phyloP scores from a whole-genome alignment of 1,284 basidiomycete species.

The Boletus semigastroideus region DNA sequence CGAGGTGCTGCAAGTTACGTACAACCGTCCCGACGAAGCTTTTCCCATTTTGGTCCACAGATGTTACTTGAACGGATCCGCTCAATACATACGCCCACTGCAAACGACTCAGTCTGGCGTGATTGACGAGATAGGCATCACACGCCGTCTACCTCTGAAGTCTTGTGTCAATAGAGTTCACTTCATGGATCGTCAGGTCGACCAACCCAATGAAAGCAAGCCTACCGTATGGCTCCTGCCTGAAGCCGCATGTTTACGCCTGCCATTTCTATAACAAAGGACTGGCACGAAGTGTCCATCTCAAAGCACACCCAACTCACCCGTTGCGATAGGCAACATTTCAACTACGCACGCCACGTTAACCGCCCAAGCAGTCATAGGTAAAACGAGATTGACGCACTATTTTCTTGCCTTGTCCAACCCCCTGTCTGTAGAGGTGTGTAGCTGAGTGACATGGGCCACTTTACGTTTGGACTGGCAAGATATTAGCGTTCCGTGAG shows the following conservation, averaged over 20 bases:
- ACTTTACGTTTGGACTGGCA: slow-evolving; percentile 44
- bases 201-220: too few species aligned
- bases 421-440: slow-evolving; percentile 53
- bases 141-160: slow-evolving; percentile 43
- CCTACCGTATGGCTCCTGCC: slow-evolving; percentile 46
- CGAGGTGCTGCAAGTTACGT: too few species aligned
- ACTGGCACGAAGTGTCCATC: not conserved
- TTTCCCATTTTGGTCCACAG: slow-evolving; percentile 59
- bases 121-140: not conserved
- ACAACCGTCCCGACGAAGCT: slow-evolving; percentile 62
- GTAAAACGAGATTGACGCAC: slow-evolving; percentile 18
- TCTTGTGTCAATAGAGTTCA: slow-evolving; percentile 59
- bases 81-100: slow-evolving; percentile 68
- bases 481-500: not conserved
- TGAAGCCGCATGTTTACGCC: slow-evolving; percentile 55
- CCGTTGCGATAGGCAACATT: slow-evolving; percentile 43
- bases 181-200: slow-evolving; percentile 40
- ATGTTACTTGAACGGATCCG: slow-evolving; percentile 61
- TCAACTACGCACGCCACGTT: slow-evolving; percentile 28
- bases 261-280: slow-evolving; percentile 22
- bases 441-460: slow-evolving; percentile 56
- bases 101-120: not conserved
- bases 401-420: slow-evolving; percentile 52
- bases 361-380: not conserved
- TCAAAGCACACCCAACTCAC: not conserved